Evolutionary conservation across 352 stramenopile species (phyloP).

Genomic region (Saprolegnia parasitica): DNA sequence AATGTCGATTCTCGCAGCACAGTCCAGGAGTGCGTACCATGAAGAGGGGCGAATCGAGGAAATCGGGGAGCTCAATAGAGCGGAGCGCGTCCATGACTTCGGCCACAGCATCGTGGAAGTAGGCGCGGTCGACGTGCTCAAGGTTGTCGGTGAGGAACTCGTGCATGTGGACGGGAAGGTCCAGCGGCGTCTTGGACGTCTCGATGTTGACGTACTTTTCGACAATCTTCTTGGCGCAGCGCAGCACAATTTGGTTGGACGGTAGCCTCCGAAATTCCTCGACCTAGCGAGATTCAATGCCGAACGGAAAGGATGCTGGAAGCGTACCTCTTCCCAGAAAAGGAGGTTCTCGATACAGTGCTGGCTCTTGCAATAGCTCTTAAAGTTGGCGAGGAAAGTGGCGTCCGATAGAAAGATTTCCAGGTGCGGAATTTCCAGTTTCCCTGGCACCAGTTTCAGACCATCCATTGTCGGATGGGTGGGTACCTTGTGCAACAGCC

Average conservation of each 20-base stretch:
- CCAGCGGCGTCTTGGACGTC: constrained; percentile 53
- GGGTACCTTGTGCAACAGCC: constrained; percentile 48
- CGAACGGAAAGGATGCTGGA: background rate
- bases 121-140: constrained; percentile 57
- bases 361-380: constrained; percentile 63
- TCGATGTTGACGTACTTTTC: constrained; percentile 76
- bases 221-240: constrained; percentile 78
- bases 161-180: constrained; percentile 43
- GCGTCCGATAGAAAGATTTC: constrained; percentile 70
- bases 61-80: constrained; percentile 69
- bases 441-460: constrained; percentile 26
- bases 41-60: constrained; percentile 78
- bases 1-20: background rate
- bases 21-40: constrained; percentile 38
- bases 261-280: constrained; percentile 72
- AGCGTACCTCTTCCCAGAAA: constrained; percentile 58
- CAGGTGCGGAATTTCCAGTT: constrained; percentile 67
- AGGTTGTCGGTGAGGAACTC: constrained; percentile 49
- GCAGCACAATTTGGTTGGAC: constrained; percentile 79
- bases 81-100: constrained; percentile 74
- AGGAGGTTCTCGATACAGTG: constrained; percentile 80
- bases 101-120: constrained; percentile 69
- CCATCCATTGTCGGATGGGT: background rate
- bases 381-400: constrained; percentile 59
- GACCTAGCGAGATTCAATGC: constrained; percentile 32